These are phyloP conservation scores for Peterozyma xylosa DNA, from an alignment of 805 yeast species.

Conservation along the genomic window DNA sequence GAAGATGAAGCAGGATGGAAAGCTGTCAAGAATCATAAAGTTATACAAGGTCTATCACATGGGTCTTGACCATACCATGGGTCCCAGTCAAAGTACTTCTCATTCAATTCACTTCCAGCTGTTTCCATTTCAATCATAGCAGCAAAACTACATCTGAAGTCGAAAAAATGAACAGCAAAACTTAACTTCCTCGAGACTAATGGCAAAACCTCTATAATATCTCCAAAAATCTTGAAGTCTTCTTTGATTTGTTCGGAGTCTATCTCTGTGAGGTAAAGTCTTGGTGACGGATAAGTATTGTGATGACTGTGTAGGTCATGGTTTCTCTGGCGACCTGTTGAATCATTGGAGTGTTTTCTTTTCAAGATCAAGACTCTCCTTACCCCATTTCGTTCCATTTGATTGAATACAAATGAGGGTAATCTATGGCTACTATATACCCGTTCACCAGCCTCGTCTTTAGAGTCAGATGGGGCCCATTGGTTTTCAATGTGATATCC, in stretches of 20 bases:
- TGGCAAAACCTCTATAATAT: constrained; percentile 53
- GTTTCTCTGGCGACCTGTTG: constrained; percentile 11
- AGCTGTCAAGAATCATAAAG: background rate
- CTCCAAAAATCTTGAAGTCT: constrained; percentile 54
- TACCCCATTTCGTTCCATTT: constrained; percentile 36
- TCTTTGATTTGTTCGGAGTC: constrained; percentile 32
- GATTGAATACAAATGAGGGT: constrained; percentile 9
- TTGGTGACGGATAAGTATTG: constrained; percentile 32
- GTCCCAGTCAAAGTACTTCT: constrained; percentile 52
- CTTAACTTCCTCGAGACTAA: constrained; percentile 61
- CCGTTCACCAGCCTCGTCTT: constrained; percentile 3
- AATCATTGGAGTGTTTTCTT: constrained; percentile 15
- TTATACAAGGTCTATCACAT: constrained; percentile 45
- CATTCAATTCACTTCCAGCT: constrained; percentile 25
- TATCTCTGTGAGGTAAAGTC: constrained; percentile 34
- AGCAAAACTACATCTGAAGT: constrained; percentile 49
- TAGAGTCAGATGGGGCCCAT: constrained; percentile 31
- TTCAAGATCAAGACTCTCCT: constrained; percentile 50
- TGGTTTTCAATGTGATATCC: constrained; percentile 40
- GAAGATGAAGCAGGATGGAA: too few species aligned
- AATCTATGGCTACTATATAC: constrained; percentile 1
- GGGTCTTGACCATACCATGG: constrained; percentile 63
- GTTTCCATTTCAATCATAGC: constrained; percentile 33
- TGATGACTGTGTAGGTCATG: background rate
- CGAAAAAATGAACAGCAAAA: constrained; percentile 51